Conservation (phyloP, 106 monocot genomes). For the Dendrobium chrysotoxum region DNA sequence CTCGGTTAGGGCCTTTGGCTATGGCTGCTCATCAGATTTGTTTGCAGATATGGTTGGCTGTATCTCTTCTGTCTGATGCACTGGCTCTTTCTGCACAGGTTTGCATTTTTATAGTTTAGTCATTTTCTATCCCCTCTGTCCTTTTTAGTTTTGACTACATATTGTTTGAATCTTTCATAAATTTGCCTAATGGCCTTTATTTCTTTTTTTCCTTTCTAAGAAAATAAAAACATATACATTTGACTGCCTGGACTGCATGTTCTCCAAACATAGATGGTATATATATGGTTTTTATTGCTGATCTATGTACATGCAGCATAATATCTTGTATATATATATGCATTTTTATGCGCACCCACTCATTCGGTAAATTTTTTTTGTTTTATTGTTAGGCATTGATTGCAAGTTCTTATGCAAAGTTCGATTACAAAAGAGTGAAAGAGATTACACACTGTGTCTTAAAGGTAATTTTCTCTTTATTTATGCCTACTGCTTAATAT, state of each 20-base stretch:
- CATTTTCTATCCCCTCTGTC: neutral
- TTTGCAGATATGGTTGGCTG: constrained; percentile 95
- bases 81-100: constrained; percentile 95
- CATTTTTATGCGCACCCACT: too few species aligned
- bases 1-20: constrained; percentile 67
- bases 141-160: neutral
- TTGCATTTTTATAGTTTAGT: neutral
- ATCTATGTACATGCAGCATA: neutral
- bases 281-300: neutral
- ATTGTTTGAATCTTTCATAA: neutral
- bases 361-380: neutral
- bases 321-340: neutral
- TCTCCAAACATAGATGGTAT: neutral
- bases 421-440: constrained; percentile 75
- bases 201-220: neutral
- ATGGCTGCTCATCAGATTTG: constrained; percentile 99
- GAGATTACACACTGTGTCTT: constrained; percentile 54
- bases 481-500: neutral
- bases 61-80: constrained; percentile 94
- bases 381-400: constrained; percentile 57
- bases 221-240: neutral
- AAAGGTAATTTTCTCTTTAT: constrained; percentile 42
- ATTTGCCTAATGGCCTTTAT: neutral
- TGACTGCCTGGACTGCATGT: neutral
- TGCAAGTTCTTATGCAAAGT: constrained; percentile 78